Percentiles rank a stretch among this genome's conserved stretches.
Conservation (phyloP, 768 basidiomycete species). For the Mycena rosella region DNA sequence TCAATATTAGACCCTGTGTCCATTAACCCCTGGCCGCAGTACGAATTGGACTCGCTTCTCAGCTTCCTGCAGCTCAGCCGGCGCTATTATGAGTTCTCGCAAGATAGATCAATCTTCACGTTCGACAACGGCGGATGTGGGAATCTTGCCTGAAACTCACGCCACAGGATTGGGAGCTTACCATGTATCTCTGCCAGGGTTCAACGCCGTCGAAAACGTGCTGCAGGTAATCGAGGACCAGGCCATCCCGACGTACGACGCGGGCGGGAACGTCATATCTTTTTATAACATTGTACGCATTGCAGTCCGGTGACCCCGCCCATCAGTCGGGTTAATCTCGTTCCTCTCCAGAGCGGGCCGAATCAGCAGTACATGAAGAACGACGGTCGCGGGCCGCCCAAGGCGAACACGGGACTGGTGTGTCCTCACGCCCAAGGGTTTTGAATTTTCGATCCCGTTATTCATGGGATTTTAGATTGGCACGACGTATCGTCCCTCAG, state of each 20-base stretch:
- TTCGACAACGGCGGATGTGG: conserved; percentile 53
- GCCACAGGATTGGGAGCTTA: too few species aligned
- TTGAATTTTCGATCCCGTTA: too few species aligned
- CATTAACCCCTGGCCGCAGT: conserved; percentile 46
- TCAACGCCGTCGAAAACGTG: conserved; percentile 30
- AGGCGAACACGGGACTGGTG: conserved; percentile 30
- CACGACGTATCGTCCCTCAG: conserved; percentile 34
- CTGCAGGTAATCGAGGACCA: conserved; percentile 33
- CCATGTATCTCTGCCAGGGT: conserved; percentile 10
- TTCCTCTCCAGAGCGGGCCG: conserved; percentile 27
- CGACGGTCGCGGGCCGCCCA: conserved; percentile 32
- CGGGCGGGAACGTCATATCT: conserved; percentile 27
- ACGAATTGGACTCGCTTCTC: conserved; percentile 67
- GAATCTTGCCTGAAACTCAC: too few species aligned
- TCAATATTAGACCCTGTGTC: not conserved
- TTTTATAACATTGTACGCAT: conserved; percentile 35
- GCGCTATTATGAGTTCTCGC: conserved; percentile 61
- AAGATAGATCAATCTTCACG: conserved; percentile 61
- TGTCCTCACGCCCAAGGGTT: not conserved
- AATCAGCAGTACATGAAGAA: conserved; percentile 39
- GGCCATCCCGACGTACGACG: conserved; percentile 25
- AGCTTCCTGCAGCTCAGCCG: conserved; percentile 68
- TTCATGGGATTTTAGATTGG: conserved; percentile 31
- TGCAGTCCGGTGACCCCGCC: not conserved
- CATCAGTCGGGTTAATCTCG: not conserved